phyloP scores from a whole-genome alignment of 805 yeast genomes.

The Saccharomyces jurei region DNA sequence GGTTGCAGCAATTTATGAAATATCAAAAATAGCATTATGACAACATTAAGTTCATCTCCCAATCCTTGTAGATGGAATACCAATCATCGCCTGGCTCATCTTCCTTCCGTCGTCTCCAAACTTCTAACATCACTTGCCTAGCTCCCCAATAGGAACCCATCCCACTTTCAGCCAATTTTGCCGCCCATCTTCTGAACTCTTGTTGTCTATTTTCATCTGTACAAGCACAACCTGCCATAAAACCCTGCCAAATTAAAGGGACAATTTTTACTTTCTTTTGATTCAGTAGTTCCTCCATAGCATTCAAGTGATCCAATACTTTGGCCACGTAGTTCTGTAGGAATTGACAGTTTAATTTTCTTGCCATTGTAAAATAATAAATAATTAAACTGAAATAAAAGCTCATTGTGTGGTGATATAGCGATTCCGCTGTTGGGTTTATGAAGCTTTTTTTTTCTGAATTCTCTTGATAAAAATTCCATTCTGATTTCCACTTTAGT shows the following conservation, averaged over 20 bases:
- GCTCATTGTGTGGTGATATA: constrained; percentile 72
- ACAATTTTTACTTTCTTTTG: constrained; percentile 45
- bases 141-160: constrained; percentile 84
- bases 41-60: constrained; percentile 81
- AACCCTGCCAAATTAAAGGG: constrained; percentile 85
- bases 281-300: constrained; percentile 50
- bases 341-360: constrained; percentile 44
- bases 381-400: constrained; percentile 66
- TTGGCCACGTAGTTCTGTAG: constrained; percentile 55
- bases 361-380: constrained; percentile 60
- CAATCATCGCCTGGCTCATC: constrained; percentile 57
- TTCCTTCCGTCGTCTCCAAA: constrained; percentile 66
- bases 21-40: constrained; percentile 9
- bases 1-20: neutral
- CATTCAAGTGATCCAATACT: constrained; percentile 56
- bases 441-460: constrained; percentile 18
- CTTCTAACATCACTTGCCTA: constrained; percentile 75
- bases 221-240: constrained; percentile 79
- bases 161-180: constrained; percentile 42
- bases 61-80: constrained; percentile 71
- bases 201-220: constrained; percentile 48
- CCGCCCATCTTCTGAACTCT: constrained; percentile 62
- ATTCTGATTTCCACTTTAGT: constrained; percentile 64
- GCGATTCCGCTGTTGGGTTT: constrained; percentile 47
- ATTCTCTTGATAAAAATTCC: constrained; percentile 44